These are phyloP conservation scores for Saccharomycopsis lassenensis DNA, from an alignment of 805 yeast genomes.

Conservation along the genomic window DNA sequence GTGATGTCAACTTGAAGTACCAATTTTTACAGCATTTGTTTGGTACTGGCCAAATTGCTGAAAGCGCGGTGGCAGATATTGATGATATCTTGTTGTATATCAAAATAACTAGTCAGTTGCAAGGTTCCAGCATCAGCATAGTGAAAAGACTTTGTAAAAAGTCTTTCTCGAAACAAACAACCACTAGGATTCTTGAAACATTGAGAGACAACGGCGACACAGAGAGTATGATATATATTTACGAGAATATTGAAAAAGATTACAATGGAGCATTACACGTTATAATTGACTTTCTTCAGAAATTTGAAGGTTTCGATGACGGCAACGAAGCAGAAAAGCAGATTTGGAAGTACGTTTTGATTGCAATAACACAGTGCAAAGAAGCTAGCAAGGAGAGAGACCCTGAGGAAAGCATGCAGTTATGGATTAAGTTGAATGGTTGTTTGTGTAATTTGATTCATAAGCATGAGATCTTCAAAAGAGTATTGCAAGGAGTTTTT, in stretches of 20 bases:
- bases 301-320: slow-evolving; percentile 4
- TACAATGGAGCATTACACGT: slow-evolving; percentile 20
- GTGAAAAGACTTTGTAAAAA: too few species aligned
- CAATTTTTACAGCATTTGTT: slow-evolving; percentile 28
- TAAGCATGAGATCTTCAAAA: slow-evolving; percentile 26
- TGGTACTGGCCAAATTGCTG: slow-evolving; percentile 13
- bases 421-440: slow-evolving; percentile 32
- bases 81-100: slow-evolving; percentile 4
- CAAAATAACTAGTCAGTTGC: slow-evolving; percentile 2
- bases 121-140: too few species aligned
- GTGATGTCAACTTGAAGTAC: slow-evolving; percentile 18
- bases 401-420: slow-evolving; percentile 25
- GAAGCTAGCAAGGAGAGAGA: slow-evolving; percentile 9
- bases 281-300: slow-evolving; percentile 22
- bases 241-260: slow-evolving; percentile 1
- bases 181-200: background rate
- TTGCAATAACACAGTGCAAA: slow-evolving; percentile 27
- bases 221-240: slow-evolving; percentile 12
- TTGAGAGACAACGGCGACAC: slow-evolving; percentile 4
- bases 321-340: slow-evolving; percentile 20
- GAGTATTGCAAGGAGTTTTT: slow-evolving; percentile 33
- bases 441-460: slow-evolving; percentile 28
- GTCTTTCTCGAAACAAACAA: background rate
- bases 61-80: slow-evolving; percentile 1
- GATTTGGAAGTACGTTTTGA: slow-evolving; percentile 27